Evolutionary conservation across 306 rosid species (phyloP).

Genomic region (cucumber (Cucumis sativus)): DNA sequence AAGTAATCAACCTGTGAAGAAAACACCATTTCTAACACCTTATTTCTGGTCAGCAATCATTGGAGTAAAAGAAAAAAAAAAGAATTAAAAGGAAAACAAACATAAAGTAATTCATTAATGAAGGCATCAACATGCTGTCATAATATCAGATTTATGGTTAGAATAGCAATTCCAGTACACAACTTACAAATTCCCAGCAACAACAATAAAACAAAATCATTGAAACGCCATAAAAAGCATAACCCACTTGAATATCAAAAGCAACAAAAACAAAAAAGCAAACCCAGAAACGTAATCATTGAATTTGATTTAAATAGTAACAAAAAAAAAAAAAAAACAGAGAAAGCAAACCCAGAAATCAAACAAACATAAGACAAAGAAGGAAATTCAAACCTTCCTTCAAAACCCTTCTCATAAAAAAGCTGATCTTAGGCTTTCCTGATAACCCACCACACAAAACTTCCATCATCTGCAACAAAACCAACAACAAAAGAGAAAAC

Average conservation of each 20-base stretch:
- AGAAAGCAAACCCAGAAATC: conserved; percentile 5
- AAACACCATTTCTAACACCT: conserved; percentile 1
- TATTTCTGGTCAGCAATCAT: conserved; percentile 1
- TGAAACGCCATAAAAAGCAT: conserved; percentile 10
- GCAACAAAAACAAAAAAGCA: background rate
- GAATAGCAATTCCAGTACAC: background rate
- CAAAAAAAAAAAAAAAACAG: background rate
- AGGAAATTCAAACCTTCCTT: conserved; percentile 28
- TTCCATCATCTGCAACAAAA: conserved; percentile 13
- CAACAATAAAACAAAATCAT: conserved; percentile 32
- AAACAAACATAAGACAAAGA: background rate
- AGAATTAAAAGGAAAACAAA: background rate
- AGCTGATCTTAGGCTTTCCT: conserved; percentile 16
- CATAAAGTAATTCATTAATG: conserved; percentile 9
- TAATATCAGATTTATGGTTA: conserved; percentile 13
- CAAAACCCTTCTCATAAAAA: conserved; percentile 21
- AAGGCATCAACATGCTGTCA: conserved; percentile 10
- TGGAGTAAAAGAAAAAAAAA: background rate
- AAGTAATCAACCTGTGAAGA: background rate
- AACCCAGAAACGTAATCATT: conserved; percentile 15
- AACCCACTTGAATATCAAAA: conserved; percentile 1
- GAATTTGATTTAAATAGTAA: conserved; percentile 1
- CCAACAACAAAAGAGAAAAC: conserved; percentile 14
- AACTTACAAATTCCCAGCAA: conserved; percentile 4
- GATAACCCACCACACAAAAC: conserved; percentile 22